Conservation (phyloP, 2,329 filamentous ascomycete genomes). For the Sclerotinia sclerotiorum region DNA sequence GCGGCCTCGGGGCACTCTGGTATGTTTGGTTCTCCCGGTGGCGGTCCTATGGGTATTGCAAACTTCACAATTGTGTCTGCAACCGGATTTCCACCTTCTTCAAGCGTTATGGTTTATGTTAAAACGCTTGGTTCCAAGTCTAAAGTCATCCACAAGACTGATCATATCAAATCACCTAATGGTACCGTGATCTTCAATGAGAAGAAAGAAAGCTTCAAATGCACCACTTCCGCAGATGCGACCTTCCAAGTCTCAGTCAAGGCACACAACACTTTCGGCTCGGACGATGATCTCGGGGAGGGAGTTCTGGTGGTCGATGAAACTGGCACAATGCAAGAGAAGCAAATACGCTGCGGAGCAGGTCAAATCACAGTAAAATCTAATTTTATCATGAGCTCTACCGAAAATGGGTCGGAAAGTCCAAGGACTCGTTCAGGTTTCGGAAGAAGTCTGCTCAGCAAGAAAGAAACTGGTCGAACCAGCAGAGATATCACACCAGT, state of each 20-base stretch:
- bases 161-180: conserved; percentile 73
- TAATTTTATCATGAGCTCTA: conserved; percentile 60
- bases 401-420: conserved; percentile 40
- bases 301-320: conserved; percentile 91
- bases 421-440: conserved; percentile 44
- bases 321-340: conserved; percentile 63
- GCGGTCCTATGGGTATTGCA: conserved; percentile 69
- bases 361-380: conserved; percentile 74
- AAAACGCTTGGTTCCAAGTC: conserved; percentile 65
- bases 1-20: conserved; percentile 67
- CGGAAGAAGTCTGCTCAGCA: conserved; percentile 56
- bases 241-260: conserved; percentile 86
- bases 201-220: conserved; percentile 69
- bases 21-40: conserved; percentile 49
- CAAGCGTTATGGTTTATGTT: conserved; percentile 77
- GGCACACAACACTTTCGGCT: conserved; percentile 80
- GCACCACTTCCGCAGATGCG: conserved; percentile 74
- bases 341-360: conserved; percentile 70
- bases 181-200: conserved; percentile 68
- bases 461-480: conserved; percentile 42
- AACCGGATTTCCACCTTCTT: conserved; percentile 69
- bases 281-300: conserved; percentile 82
- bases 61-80: conserved; percentile 79
- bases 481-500: conserved; percentile 48
- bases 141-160: conserved; percentile 88